Evolutionary conservation across 2,329 filamentous ascomycete genomes (phyloP), one percentile per base, ranked within the genome.

Genomic region (Onygena corvina): DNA sequence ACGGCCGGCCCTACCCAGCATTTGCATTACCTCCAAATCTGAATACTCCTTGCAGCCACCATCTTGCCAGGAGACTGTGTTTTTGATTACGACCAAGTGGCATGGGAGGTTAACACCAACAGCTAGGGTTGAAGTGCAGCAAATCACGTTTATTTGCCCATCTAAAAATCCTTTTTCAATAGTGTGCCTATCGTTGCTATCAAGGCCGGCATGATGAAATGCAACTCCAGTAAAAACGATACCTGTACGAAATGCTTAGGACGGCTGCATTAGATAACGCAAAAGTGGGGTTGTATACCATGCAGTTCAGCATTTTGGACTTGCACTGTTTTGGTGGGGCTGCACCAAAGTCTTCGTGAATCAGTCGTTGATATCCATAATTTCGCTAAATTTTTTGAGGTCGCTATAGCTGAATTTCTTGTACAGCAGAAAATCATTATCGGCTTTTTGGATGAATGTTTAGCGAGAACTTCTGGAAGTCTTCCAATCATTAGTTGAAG

Each of bases 1-100:
- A 16, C 86, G 74, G 1, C 87, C 86, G 46, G 86, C 86, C 54
- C 86, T 79, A 4, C 86, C 86, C 45, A 93, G 76, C 86, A 94
- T 93, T 58, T 94, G 86, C 82, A 90, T 90, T 53, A 90, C 76
- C 56, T 93, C 86, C 3, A 93, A 71, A 60, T 92, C 86, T 0
- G 84, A 80, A 56, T 87, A 88, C 61, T 92, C 85, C 49, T 80
- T 76, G 31, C 77, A 72, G 4, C 73, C 66, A 27, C 66, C 71
- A 50, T 79, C 75, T 50, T 78, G 76, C 64, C 79, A 89, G 0
- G 74, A 71, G 2, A 80, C 74, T 0, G 86, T 93, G 18, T 85
- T 84, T 62, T 93, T 93, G 49, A 94, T 76, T 7, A 93, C 79
- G 3, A 89, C 86, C 2, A 89, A 77, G 60, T 92, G 83, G 53